phyloP scores from a whole-genome alignment of 2,329 filamentous ascomycete species.

The Fusarium continuum region DNA sequence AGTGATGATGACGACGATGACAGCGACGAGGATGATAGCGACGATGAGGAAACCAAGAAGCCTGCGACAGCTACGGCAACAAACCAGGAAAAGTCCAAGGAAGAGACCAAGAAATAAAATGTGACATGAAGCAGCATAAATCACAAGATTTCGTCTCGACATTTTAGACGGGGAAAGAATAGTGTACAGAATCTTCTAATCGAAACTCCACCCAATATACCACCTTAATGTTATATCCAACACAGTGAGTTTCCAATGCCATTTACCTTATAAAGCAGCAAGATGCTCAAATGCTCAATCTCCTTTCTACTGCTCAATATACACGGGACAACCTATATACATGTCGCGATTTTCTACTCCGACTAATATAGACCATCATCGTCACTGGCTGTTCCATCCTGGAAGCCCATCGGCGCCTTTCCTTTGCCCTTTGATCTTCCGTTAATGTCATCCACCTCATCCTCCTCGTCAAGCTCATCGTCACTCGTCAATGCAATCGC shows the following conservation, averaged over 20 bases:
- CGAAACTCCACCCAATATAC: conserved; percentile 29
- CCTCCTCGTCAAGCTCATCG: conserved; percentile 49
- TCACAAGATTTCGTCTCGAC: conserved; percentile 5
- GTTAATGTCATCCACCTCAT: conserved; percentile 46
- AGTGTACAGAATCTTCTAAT: conserved; percentile 23
- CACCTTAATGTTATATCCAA: conserved; percentile 30
- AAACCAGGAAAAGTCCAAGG: conserved; percentile 21
- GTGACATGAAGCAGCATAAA: conserved; percentile 15
- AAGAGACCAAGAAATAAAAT: conserved; percentile 16
- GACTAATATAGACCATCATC: conserved; percentile 65
- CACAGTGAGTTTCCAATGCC: too few species aligned
- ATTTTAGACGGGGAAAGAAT: conserved; percentile 5
- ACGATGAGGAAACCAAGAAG: conserved; percentile 29
- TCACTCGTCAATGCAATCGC: conserved; percentile 46
- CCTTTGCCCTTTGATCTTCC: conserved; percentile 62
- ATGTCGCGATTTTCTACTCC: not conserved
- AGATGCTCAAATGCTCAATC: conserved; percentile 25
- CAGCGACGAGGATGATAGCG: conserved; percentile 34
- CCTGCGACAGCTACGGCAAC: conserved; percentile 1
- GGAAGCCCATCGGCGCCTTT: conserved; percentile 62
- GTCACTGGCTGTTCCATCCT: conserved; percentile 63
- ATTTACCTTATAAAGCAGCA: too few species aligned
- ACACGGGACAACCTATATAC: conserved; percentile 26
- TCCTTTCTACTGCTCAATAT: conserved; percentile 20
- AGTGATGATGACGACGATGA: conserved; percentile 35